Percentiles rank a stretch among this genome's conserved stretches.
phyloP scores from a whole-genome alignment of 768 basidiomycete species.

The Lanmaoa pseudosensibilis region DNA sequence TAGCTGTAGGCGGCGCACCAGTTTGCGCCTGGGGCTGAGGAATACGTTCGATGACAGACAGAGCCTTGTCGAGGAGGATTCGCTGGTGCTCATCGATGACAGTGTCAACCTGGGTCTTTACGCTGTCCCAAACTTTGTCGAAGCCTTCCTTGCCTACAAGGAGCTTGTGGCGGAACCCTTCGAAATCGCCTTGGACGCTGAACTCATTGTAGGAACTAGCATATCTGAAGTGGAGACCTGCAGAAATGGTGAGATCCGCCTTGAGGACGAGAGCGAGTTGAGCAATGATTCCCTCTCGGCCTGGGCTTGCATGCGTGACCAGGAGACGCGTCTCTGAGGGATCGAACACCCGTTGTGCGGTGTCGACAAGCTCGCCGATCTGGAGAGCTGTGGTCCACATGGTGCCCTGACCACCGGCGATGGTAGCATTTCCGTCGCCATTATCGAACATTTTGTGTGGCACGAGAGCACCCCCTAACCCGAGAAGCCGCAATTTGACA shows the following conservation, averaged over 20 bases:
- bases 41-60: conserved; percentile 79
- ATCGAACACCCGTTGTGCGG: conserved; percentile 92
- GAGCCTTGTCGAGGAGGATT: conserved; percentile 83
- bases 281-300: conserved; percentile 88
- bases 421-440: conserved; percentile 92
- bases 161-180: conserved; percentile 83
- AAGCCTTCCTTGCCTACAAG: conserved; percentile 76
- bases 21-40: conserved; percentile 51
- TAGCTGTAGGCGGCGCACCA: conserved; percentile 44
- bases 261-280: conserved; percentile 90
- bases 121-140: conserved; percentile 92
- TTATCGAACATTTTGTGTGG: conserved; percentile 95
- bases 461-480: conserved; percentile 92
- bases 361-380: conserved; percentile 97
- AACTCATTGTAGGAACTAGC: conserved; percentile 97
- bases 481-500: conserved; percentile 90
- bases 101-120: conserved; percentile 85
- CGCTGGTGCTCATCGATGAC: conserved; percentile 92
- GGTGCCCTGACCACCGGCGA: conserved; percentile 95
- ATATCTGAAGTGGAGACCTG: conserved; percentile 97
- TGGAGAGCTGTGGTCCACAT: conserved; percentile 99
- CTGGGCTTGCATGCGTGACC: conserved; percentile 88
- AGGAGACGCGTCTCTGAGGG: conserved; percentile 91
- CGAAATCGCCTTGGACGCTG: conserved; percentile 86
- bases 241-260: conserved; percentile 91